These are phyloP conservation scores for Pichia membranifaciens DNA, from an alignment of 805 yeast genomes.

Conservation along the genomic window DNA sequence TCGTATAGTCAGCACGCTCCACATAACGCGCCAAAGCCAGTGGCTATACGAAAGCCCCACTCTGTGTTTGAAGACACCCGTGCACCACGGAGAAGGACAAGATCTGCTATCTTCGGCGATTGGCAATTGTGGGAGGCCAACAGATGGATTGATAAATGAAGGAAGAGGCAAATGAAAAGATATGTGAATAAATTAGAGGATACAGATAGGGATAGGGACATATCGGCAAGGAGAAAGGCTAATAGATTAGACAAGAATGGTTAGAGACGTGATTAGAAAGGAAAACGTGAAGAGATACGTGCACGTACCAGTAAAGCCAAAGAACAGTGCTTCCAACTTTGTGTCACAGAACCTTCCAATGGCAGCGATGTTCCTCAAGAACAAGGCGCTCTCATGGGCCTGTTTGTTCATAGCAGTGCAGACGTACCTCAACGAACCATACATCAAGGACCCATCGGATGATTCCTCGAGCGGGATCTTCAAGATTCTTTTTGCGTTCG, in stretches of 20 bases:
- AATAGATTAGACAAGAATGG: conserved; percentile 18
- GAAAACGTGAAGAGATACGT: conserved; percentile 33
- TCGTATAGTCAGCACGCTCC: too few species aligned
- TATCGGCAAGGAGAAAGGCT: too few species aligned
- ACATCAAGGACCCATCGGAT: conserved; percentile 25
- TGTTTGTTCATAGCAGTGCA: conserved; percentile 48
- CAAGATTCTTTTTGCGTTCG: conserved; percentile 40
- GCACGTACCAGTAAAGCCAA: conserved; percentile 43
- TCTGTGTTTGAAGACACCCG: neutral
- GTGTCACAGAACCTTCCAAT: conserved; percentile 51
- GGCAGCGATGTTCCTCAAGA: conserved; percentile 59
- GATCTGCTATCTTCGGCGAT: too few species aligned
- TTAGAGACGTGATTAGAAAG: conserved; percentile 27
- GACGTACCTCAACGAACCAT: conserved; percentile 38
- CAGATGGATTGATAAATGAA: neutral
- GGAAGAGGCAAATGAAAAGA: neutral
- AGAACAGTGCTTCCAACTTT: conserved; percentile 40
- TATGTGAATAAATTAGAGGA: too few species aligned
- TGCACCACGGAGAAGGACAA: too few species aligned
- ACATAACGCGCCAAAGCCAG: too few species aligned
- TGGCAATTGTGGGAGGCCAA: neutral
- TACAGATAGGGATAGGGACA: too few species aligned
- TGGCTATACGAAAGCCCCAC: too few species aligned
- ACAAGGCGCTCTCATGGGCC: conserved; percentile 52
- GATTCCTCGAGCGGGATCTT: conserved; percentile 42